Conservation (phyloP, 176 grass and related monocot genomes). For the Rhynchospora tenuis region DNA sequence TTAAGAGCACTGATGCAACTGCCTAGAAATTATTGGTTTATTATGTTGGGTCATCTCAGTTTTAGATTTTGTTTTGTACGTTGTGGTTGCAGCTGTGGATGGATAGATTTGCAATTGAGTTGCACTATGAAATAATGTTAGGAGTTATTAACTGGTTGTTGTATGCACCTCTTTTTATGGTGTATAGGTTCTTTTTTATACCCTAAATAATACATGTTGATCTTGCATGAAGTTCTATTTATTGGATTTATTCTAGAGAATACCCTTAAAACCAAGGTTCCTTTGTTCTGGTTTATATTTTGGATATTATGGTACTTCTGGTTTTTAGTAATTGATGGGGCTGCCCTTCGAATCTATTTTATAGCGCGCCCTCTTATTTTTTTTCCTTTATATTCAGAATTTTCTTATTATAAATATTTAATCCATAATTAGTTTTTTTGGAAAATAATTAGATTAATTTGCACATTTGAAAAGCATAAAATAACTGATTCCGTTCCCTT, state of each 20-base stretch:
- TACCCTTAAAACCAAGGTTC: too few relatives aligned
- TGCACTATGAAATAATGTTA: slow-evolving; percentile 13
- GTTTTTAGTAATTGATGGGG: not conserved
- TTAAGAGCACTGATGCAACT: slow-evolving; percentile 19
- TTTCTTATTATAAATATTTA: too few relatives aligned
- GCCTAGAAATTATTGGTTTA: slow-evolving; percentile 20
- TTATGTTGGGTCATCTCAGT: not conserved
- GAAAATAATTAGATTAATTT: too few relatives aligned
- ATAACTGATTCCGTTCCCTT: too few relatives aligned
- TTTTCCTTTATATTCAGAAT: too few relatives aligned
- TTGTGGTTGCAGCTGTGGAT: not conserved
- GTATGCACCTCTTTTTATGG: not conserved
- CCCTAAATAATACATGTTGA: not conserved
- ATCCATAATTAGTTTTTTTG: too few relatives aligned
- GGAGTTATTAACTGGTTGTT: not conserved
- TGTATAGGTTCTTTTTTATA: not conserved
- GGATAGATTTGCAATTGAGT: not conserved
- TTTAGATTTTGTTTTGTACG: not conserved
- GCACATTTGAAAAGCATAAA: too few relatives aligned
- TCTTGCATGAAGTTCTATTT: not conserved
- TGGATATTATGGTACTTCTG: not conserved
- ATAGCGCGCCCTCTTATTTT: too few relatives aligned
- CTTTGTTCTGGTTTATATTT: too few relatives aligned
- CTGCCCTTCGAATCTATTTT: too few relatives aligned
- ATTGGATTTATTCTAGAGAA: not conserved